Evolutionary conservation across 306 rosid species (phyloP), one percentile per base, ranked within the genome.

Genomic region (Trifolium pratense): DNA sequence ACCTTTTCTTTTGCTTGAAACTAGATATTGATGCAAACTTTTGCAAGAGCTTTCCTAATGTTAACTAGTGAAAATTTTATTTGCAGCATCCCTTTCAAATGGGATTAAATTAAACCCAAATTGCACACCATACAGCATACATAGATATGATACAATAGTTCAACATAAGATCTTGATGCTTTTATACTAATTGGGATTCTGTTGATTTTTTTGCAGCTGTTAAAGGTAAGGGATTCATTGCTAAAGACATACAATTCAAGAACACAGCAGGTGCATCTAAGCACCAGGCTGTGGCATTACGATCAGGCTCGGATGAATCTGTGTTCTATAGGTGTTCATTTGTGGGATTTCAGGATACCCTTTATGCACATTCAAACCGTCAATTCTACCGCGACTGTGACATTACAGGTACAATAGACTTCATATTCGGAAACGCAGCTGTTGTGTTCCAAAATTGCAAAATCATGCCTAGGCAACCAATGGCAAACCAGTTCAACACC

Each of bases 351-450:
- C 98, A 89, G 45, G 96, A 94, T 78, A 94, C 98, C 1, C 94
- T 94, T 65, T 94, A 94, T 9, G 89, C 96, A 0, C 96, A 94
- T 65, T 91, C 98, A 48, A 94, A 91, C 69, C 96, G 98, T 8
- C 97, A 94, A 18, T 91, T 94, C 88, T 94, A 94, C 79, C 87
- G 92, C 0, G 91, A 91, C 0, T 94, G 98, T 39, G 95, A 89
- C 69, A 84, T 94, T 31, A 80, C 89, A 0, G 98, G 98, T 37
- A 89, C 97, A 77, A 59, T 91, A 18, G 98, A 94, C 74, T 94
- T 91, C 94, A 94, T 94, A n/a, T 93, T 93, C 8, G 98, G 97
- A 71, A 90, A 90, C 5, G 96, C 92, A 0, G 98, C 97, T 1
- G 88, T 74, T 14, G 90, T 93, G n/a, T 85, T 93, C 78, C 97